Percentiles rank a stretch among this genome's conserved stretches.
These are phyloP conservation scores for Fusarium coffeatum DNA, from an alignment of 2,329 filamentous ascomycete species.

Conservation along the genomic window DNA sequence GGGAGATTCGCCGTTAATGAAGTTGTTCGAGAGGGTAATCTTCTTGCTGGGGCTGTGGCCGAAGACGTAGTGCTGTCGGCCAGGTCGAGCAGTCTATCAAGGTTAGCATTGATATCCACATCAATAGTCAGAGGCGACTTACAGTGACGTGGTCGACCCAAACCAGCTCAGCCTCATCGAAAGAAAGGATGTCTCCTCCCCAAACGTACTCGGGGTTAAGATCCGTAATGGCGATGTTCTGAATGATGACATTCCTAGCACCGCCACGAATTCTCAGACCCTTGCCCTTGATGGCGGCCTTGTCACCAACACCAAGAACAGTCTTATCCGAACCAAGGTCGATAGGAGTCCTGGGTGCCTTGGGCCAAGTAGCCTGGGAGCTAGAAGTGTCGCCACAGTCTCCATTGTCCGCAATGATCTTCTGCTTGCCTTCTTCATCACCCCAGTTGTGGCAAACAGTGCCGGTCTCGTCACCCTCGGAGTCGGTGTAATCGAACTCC, in stretches of 20 bases:
- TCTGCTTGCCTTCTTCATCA: background rate
- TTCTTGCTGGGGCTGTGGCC: constrained; percentile 1
- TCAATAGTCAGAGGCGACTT: background rate
- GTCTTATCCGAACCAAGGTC: background rate
- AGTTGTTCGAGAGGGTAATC: constrained; percentile 11
- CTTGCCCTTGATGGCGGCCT: background rate
- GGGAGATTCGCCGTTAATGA: constrained; percentile 1
- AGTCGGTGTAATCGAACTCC: background rate
- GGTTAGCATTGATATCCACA: background rate
- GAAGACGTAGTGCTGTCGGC: constrained; percentile 10
- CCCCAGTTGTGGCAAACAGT: background rate
- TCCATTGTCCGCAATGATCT: background rate
- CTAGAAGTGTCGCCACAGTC: background rate
- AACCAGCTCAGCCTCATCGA: constrained; percentile 8
- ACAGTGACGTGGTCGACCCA: constrained; percentile 14
- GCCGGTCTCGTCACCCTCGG: background rate
- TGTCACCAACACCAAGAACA: background rate
- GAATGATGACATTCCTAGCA: background rate
- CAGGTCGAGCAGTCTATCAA: background rate
- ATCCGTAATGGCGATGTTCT: background rate
- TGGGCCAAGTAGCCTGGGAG: background rate
- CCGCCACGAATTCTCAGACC: background rate
- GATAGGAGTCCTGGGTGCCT: background rate
- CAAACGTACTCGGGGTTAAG: constrained; percentile 2
- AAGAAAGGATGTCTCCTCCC: background rate